These are phyloP conservation scores for Saitozyma sp. DNA, from an alignment of 768 basidiomycete genomes.

Conservation along the genomic window DNA sequence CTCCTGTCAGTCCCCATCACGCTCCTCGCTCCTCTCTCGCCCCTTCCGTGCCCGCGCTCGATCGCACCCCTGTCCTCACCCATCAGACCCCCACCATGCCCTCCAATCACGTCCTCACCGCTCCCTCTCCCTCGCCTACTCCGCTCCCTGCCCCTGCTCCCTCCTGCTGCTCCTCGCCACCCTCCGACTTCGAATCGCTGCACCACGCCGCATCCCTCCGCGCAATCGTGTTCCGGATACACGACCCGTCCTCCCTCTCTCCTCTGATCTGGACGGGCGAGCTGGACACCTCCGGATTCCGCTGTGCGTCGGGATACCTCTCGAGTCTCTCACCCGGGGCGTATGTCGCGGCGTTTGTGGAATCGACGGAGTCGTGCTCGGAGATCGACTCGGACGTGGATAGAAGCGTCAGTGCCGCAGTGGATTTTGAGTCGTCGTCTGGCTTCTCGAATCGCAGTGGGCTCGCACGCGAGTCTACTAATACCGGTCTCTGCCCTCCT, in stretches of 20 bases:
- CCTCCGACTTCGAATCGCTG: not conserved
- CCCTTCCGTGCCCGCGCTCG: not conserved
- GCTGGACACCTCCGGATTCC: slow-evolving; percentile 19
- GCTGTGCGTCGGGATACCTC: too few species aligned
- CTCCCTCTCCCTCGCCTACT: slow-evolving; percentile 1
- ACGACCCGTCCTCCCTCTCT: slow-evolving; percentile 16
- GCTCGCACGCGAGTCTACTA: too few species aligned
- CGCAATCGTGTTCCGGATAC: slow-evolving; percentile 21
- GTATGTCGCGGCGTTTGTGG: too few species aligned
- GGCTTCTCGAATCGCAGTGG: slow-evolving; percentile 2
- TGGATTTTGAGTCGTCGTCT: not conserved
- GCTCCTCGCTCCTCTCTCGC: not conserved
- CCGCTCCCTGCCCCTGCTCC: not conserved
- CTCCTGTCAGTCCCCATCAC: not conserved
- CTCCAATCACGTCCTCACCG: not conserved
- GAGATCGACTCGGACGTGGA: too few species aligned
- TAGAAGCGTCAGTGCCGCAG: too few species aligned
- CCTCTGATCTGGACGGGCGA: slow-evolving; percentile 18
- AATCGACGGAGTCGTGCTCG: too few species aligned
- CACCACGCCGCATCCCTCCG: not conserved
- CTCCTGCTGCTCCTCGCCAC: slow-evolving; percentile 1
- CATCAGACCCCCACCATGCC: slow-evolving; percentile 7
- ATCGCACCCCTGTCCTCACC: not conserved
- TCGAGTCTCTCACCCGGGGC: too few species aligned
- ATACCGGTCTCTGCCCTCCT: too few species aligned